Evolutionary conservation across 202 grass and related monocot species (phyloP).

Genomic region (Setaria viridis): DNA sequence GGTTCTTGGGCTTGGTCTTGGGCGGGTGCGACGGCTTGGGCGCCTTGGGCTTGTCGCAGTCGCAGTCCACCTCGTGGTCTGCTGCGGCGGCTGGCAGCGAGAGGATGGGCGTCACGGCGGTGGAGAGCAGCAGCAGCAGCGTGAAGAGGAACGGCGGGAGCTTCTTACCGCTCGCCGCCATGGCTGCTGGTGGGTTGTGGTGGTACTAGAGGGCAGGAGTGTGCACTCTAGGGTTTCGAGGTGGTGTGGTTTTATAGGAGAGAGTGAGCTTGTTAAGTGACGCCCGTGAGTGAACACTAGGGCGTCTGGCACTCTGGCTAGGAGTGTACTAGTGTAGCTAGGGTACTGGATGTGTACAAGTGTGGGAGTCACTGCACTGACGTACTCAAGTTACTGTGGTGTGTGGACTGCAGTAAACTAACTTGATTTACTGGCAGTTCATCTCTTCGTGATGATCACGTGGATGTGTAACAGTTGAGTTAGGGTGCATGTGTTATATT

Average conservation of each 20-base stretch:
- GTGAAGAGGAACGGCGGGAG: conserved; percentile 60
- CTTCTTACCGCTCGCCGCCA: conserved; percentile 58
- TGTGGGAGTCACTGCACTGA: background rate
- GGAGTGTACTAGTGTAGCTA: background rate
- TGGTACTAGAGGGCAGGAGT: background rate
- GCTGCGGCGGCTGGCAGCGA: conserved; percentile 3
- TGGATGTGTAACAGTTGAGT: background rate
- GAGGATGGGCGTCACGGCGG: conserved; percentile 57
- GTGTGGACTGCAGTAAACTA: background rate
- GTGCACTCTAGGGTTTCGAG: conserved; percentile 40
- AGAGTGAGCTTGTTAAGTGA: background rate
- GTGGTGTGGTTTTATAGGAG: conserved; percentile 43
- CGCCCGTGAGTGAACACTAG: conserved; percentile 30
- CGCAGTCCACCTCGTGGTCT: conserved; percentile 32
- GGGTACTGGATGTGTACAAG: background rate
- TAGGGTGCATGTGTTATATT: too few relatives aligned
- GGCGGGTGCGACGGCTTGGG: conserved; percentile 55
- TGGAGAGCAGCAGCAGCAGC: conserved; percentile 71
- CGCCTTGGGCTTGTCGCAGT: conserved; percentile 55
- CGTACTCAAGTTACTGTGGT: background rate
- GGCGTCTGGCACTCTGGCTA: background rate
- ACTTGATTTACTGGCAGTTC: background rate
- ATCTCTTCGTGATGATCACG: background rate
- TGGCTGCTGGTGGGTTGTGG: background rate
- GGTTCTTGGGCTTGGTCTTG: conserved; percentile 37